Evolutionary conservation across 257 asterid genomes (phyloP), one percentile per base, ranked within the genome.

Genomic region (Echites panduratus): DNA sequence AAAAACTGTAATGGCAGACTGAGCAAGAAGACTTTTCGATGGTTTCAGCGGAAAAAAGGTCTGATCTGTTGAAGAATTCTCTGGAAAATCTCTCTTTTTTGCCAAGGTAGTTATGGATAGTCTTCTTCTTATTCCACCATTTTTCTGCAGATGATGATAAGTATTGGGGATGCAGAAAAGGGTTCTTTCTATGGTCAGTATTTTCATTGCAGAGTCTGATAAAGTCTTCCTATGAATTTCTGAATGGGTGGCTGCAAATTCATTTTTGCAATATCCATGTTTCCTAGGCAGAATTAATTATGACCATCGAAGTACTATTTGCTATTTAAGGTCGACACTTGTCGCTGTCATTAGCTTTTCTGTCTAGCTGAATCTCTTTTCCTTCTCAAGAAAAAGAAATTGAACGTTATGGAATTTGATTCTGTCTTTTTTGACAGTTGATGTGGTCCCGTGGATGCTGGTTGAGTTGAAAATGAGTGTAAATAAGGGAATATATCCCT

Each of bases 1-100:
- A 78, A 88, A 81, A 4, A 88, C 75, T 77, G 88, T 96, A 59
- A 77, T n/a, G 7, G 82, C 89, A 74, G 88, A 81, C 81, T 85
- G 93, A 73, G 83, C 65, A 63, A 86, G 75, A 81, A 85, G 49
- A 58, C 53, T 89, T 58, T 24, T 81, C 40, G 85, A 48, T 50
- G 82, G 41, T 41, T 82, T 85, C n/a, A 81, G 48, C 26, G 84
- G 11, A 11, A 12, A 67, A 64, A 9, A 47, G 73, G 81, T 27
- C n/a, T 74, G 83, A 43, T 78, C 74, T 70, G 62, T 66, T 68
- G 19, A 73, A 79, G 87, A 77, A 17, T 79, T 66, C 75, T 84
- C 76, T 4, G 88, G 67, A 20, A 76, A 50, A 58, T 80, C 85
- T n/a, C 66, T 80, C 78, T 87, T 88, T 81, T 79, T 76, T 9